Percentiles rank a stretch among this genome's conserved stretches.
These are phyloP conservation scores for Rhodotorula sp. DNA, from an alignment of 1,284 basidiomycete genomes.

Conservation along the genomic window DNA sequence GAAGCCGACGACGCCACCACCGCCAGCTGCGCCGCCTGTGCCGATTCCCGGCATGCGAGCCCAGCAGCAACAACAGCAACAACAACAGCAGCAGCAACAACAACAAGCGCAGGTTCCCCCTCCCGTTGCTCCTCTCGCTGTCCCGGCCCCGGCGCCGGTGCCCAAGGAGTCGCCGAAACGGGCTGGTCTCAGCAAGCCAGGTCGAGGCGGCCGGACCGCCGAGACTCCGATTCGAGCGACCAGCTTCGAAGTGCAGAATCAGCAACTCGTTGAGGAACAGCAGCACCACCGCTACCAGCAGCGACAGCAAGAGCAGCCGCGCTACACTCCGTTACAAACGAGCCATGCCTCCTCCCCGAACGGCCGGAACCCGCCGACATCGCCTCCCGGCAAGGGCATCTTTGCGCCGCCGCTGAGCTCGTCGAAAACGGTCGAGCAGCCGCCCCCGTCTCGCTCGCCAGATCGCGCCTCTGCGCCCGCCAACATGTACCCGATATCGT, in stretches of 20 bases:
- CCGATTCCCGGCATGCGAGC: conserved; percentile 24
- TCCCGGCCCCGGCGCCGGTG: neutral
- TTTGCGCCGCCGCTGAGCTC: conserved; percentile 9
- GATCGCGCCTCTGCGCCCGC: conserved; percentile 23
- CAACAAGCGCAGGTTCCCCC: no score
- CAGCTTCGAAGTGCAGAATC: conserved; percentile 88
- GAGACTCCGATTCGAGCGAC: conserved; percentile 84
- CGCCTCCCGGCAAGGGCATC: neutral
- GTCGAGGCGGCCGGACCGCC: conserved; percentile 54
- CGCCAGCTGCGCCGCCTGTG: conserved; percentile 36
- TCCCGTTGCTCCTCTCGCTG: no score
- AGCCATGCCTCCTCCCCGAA: neutral
- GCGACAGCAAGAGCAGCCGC: conserved; percentile 26
- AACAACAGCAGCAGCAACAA: conserved; percentile 48
- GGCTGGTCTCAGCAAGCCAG: conserved; percentile 36
- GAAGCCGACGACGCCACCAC: conserved; percentile 52
- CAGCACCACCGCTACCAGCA: conserved; percentile 27
- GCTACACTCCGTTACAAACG: neutral
- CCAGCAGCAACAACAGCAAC: conserved; percentile 46
- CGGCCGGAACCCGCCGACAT: neutral
- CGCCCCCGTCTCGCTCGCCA: neutral
- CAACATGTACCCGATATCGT: conserved; percentile 11
- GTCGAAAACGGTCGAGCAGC: neutral
- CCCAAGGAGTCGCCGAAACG: conserved; percentile 40
- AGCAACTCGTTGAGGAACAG: conserved; percentile 78